A percentile compares a stretch with the other conserved stretches of the same genome.
Evolutionary conservation across 2,329 filamentous ascomycete genomes (phyloP).

Genomic region (Teratosphaeria epicoccoides): DNA sequence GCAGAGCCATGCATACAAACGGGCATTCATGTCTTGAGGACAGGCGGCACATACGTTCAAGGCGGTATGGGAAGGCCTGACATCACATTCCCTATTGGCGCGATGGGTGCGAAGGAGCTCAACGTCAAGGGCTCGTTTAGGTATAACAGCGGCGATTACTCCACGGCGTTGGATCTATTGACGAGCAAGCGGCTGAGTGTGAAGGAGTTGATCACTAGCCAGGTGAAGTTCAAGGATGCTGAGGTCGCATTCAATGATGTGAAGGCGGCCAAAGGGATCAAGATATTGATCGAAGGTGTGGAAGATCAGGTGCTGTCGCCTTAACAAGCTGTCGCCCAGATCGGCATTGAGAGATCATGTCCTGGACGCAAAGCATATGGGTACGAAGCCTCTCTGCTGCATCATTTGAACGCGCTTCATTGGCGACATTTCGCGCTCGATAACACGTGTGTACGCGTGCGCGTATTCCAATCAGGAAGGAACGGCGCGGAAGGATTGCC

Average conservation of each 20-base stretch:
- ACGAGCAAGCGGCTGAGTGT: conserved; percentile 57
- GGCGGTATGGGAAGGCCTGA: conserved; percentile 83
- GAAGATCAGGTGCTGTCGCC: conserved; percentile 9
- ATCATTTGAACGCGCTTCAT: too few species aligned
- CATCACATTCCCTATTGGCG: conserved; percentile 86
- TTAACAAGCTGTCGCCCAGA: neutral
- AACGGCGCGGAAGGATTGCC: neutral
- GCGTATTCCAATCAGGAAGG: too few species aligned
- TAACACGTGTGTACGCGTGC: too few species aligned
- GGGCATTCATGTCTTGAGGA: conserved; percentile 38
- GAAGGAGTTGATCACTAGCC: conserved; percentile 69
- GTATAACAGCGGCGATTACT: conserved; percentile 81
- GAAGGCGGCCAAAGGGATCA: conserved; percentile 69
- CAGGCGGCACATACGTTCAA: conserved; percentile 52
- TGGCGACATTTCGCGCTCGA: too few species aligned
- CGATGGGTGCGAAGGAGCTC: conserved; percentile 79
- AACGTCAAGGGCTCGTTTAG: conserved; percentile 81
- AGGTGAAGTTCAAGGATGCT: conserved; percentile 69
- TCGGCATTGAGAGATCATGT: too few species aligned
- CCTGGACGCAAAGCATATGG: too few species aligned
- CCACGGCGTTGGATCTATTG: conserved; percentile 69
- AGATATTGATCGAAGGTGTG: conserved; percentile 42
- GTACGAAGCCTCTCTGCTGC: too few species aligned
- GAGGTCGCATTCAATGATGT: conserved; percentile 82
- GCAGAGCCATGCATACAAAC: conserved; percentile 41